phyloP scores from a whole-genome alignment of 176 grass and related monocot species.

The Carex pumila region DNA sequence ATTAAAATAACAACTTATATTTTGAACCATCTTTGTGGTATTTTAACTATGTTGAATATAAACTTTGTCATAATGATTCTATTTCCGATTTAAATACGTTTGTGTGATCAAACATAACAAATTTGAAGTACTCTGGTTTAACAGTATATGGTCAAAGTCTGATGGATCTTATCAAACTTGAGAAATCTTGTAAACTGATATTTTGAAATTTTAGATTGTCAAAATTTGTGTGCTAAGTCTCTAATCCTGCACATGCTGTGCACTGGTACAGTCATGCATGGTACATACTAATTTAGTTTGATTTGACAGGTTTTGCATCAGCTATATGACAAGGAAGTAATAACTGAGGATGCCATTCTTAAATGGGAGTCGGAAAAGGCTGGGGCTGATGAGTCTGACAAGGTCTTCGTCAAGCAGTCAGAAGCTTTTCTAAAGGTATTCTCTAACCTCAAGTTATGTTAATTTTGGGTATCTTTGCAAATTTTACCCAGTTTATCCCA shows the following conservation, averaged over 20 bases:
- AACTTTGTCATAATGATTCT: not conserved
- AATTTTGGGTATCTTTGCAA: not conserved
- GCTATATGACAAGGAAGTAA: conserved; percentile 60
- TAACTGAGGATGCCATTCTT: conserved; percentile 82
- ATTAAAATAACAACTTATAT: not conserved
- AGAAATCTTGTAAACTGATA: not conserved
- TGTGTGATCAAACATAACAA: not conserved
- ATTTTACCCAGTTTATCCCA: not conserved
- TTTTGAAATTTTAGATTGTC: not conserved
- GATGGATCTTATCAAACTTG: not conserved
- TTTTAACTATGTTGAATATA: not conserved
- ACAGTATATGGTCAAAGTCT: not conserved
- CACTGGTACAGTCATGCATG: not conserved
- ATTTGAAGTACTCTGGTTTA: not conserved
- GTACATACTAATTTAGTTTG: conserved; percentile 11
- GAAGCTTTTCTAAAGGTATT: conserved; percentile 69
- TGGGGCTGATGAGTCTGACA: conserved; percentile 71
- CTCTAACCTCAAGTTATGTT: not conserved
- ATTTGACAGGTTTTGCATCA: conserved; percentile 45
- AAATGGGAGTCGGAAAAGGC: conserved; percentile 77
- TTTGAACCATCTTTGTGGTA: not conserved
- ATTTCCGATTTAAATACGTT: not conserved
- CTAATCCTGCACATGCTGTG: not conserved
- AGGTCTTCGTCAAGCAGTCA: conserved; percentile 70
- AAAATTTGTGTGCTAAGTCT: not conserved